These are phyloP conservation scores for Closterium sp. DNA, from an alignment of 139 green algal genomes.

Conservation along the genomic window DNA sequence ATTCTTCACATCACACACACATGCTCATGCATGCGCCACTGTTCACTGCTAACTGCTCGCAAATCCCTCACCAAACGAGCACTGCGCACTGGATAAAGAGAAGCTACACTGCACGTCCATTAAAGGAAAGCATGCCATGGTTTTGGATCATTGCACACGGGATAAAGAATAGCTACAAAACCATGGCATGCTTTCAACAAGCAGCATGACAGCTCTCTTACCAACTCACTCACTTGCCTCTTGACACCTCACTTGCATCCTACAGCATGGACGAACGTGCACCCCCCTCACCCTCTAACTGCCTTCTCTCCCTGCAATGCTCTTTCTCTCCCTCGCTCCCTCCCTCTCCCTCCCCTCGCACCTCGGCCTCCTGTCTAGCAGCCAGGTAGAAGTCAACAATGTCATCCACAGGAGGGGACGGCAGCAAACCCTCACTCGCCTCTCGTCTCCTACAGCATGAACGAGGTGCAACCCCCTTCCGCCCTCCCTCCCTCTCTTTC, in stretches of 20 bases:
- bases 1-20: neutral
- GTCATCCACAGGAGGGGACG: constrained; percentile 65
- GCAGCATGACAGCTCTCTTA: too few relatives aligned
- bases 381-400: constrained; percentile 93
- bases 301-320: too few relatives aligned
- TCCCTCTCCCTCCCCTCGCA: neutral
- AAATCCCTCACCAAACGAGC: neutral
- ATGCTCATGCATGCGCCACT: neutral
- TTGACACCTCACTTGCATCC: too few relatives aligned
- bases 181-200: neutral
- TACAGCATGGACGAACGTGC: too few relatives aligned
- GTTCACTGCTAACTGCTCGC: neutral
- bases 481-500: too few relatives aligned
- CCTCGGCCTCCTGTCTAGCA: constrained; percentile 62
- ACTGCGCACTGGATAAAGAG: neutral
- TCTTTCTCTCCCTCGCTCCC: too few relatives aligned
- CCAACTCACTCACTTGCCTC: too few relatives aligned
- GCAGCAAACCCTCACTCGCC: constrained; percentile 17
- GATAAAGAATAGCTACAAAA: neutral
- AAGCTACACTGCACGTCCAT: neutral
- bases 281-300: too few relatives aligned
- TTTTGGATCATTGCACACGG: too few relatives aligned
- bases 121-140: too few relatives aligned
- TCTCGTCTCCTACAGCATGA: neutral
- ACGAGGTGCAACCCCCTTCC: neutral